A percentile compares a stretch with the other conserved stretches of the same genome.
Conservation (phyloP, 1,284 basidiomycete species). For the Trichosporon coremiiforme region DNA sequence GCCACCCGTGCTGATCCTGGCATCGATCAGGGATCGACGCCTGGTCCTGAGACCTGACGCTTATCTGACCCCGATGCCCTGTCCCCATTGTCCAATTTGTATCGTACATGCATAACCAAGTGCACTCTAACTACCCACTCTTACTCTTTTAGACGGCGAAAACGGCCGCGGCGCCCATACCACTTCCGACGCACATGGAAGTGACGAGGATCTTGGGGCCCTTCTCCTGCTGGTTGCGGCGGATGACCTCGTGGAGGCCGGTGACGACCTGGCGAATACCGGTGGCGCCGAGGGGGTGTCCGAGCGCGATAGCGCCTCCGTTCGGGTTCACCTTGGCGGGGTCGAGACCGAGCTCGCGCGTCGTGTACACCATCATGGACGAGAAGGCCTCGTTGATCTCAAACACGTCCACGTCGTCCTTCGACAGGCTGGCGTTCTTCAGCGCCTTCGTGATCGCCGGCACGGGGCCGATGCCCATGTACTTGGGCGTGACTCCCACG, state of each 20-base stretch:
- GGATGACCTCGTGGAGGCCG: slow-evolving; percentile 37
- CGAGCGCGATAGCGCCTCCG: slow-evolving; percentile 62
- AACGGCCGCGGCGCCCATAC: slow-evolving; percentile 1
- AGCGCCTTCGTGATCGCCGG: slow-evolving; percentile 65
- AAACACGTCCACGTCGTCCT: slow-evolving; percentile 79
- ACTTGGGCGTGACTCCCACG: slow-evolving; percentile 70
- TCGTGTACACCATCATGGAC: slow-evolving; percentile 77
- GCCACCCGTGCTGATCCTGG: no score
- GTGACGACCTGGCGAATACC: slow-evolving; percentile 43
- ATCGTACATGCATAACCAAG: slow-evolving; percentile 8
- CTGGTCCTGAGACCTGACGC: background rate
- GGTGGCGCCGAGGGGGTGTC: slow-evolving; percentile 34
- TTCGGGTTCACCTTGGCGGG: slow-evolving; percentile 81
- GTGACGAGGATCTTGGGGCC: slow-evolving; percentile 35
- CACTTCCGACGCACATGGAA: slow-evolving; percentile 37
- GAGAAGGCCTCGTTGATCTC: slow-evolving; percentile 86
- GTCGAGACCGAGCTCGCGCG: slow-evolving; percentile 69
- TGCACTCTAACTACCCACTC: background rate
- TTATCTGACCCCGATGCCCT: background rate
- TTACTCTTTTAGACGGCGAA: background rate
- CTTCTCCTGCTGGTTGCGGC: slow-evolving; percentile 31
- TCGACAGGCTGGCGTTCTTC: slow-evolving; percentile 66
- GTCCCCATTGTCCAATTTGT: background rate
- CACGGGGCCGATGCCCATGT: slow-evolving; percentile 81
- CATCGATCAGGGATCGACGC: background rate